phyloP scores from a whole-genome alignment of 2,329 filamentous ascomycete genomes.

The Colletotrichum theobromicola region DNA sequence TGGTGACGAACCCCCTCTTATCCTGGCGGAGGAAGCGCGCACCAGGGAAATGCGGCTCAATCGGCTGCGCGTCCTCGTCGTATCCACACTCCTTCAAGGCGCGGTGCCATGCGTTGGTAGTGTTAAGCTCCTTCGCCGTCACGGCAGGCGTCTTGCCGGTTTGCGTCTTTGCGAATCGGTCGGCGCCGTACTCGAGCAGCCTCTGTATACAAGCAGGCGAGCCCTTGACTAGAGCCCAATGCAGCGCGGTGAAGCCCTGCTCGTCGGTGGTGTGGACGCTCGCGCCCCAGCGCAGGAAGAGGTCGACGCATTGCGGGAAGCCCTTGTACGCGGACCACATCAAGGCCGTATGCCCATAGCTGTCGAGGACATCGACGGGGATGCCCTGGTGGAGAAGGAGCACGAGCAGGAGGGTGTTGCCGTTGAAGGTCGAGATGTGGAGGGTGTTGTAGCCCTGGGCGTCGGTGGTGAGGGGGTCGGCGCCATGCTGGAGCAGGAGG shows the following conservation, averaged over 20 bases:
- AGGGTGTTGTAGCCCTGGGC: conserved; percentile 97
- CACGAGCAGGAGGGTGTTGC: conserved; percentile 88
- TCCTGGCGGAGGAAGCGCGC: conserved; percentile 78
- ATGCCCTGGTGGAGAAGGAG: conserved; percentile 95
- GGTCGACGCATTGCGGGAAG: conserved; percentile 87
- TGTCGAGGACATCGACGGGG: conserved; percentile 88
- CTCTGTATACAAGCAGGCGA: conserved; percentile 90
- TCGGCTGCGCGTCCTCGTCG: conserved; percentile 76
- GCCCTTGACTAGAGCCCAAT: conserved; percentile 96
- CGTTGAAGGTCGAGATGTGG: conserved; percentile 96
- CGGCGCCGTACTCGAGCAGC: conserved; percentile 92
- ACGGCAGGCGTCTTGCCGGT: conserved; percentile 89
- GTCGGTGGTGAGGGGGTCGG: conserved; percentile 90
- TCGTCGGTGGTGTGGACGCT: conserved; percentile 91
- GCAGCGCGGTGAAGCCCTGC: conserved; percentile 90
- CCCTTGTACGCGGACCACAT: conserved; percentile 99
- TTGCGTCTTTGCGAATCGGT: conserved; percentile 87
- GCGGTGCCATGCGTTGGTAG: conserved; percentile 78
- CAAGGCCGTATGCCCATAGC: conserved; percentile 88
- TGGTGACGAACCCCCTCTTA: conserved; percentile 76
- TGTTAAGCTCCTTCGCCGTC: conserved; percentile 91
- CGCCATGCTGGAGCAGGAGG: conserved; percentile 87
- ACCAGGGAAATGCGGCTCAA: conserved; percentile 72
- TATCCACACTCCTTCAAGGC: conserved; percentile 87
- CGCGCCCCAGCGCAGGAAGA: conserved; percentile 93